Evolutionary conservation across 352 stramenopile species (phyloP).

Genomic region (Globisporangium spinosum): DNA sequence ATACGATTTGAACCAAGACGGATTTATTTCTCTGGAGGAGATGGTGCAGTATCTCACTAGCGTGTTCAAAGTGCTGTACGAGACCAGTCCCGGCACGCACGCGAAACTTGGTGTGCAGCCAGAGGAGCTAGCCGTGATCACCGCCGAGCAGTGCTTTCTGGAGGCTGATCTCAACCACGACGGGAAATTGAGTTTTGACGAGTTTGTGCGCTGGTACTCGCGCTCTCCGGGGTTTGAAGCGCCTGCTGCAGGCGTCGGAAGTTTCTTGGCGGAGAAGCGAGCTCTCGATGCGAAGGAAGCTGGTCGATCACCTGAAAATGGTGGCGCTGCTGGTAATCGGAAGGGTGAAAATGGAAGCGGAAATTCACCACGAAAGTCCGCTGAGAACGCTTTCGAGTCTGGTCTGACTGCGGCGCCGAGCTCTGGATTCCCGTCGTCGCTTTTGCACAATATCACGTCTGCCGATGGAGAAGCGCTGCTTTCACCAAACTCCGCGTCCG

Average conservation of each 20-base stretch:
- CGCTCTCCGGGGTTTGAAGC: slow-evolving; percentile 48
- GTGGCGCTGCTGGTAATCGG: neutral
- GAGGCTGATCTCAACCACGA: slow-evolving; percentile 82
- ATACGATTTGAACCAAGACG: slow-evolving; percentile 86
- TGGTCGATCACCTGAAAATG: neutral
- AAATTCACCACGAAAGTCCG: slow-evolving; percentile 3
- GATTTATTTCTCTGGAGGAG: slow-evolving; percentile 84
- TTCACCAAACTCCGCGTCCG: slow-evolving; percentile 40
- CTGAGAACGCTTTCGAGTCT: neutral
- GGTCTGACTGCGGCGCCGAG: neutral
- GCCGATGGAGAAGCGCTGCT: slow-evolving; percentile 38
- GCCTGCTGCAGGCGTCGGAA: slow-evolving; percentile 32
- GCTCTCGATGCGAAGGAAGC: slow-evolving; percentile 8
- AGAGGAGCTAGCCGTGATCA: slow-evolving; percentile 72
- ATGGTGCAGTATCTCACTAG: slow-evolving; percentile 83
- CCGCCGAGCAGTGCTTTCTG: slow-evolving; percentile 81
- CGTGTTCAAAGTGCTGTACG: slow-evolving; percentile 87
- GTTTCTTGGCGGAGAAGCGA: slow-evolving; percentile 18
- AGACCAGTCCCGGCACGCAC: slow-evolving; percentile 62
- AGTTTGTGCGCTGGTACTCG: slow-evolving; percentile 86
- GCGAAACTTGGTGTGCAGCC: slow-evolving; percentile 57
- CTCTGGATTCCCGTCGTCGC: slow-evolving; percentile 31
- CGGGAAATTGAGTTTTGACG: slow-evolving; percentile 78
- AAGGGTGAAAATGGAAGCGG: slow-evolving; percentile 5
- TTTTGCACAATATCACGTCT: slow-evolving; percentile 38